Evolutionary conservation across 2,329 filamentous ascomycete species (phyloP).

Genomic region (Neonectria hederae): DNA sequence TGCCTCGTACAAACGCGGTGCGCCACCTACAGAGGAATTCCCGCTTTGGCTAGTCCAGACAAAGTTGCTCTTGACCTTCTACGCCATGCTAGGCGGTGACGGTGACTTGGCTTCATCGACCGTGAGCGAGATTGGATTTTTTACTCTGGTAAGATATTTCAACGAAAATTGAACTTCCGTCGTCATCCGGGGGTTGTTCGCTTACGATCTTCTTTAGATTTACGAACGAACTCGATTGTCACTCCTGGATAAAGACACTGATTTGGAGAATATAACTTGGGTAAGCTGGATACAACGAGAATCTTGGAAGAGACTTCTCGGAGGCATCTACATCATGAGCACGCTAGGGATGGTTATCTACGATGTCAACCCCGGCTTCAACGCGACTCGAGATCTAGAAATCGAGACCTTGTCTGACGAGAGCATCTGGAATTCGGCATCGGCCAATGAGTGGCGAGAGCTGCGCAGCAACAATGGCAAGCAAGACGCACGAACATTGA

Average conservation of each 20-base stretch:
- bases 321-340: conserved; percentile 15
- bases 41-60: conserved; percentile 24
- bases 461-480: not conserved
- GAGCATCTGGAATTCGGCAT: conserved; percentile 18
- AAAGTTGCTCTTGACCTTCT: conserved; percentile 22
- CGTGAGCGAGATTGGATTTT: conserved; percentile 24
- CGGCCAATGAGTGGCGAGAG: conserved; percentile 23
- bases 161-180: too few species aligned
- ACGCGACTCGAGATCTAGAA: conserved; percentile 22
- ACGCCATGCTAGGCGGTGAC: conserved; percentile 26
- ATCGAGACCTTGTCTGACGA: conserved; percentile 24
- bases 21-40: conserved; percentile 10
- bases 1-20: not conserved
- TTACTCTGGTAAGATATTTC: conserved; percentile 22
- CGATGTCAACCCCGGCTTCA: conserved; percentile 27
- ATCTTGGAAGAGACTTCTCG: conserved; percentile 25
- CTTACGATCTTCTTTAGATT: not conserved
- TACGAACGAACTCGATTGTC: not conserved
- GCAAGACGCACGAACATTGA: conserved; percentile 9
- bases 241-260: not conserved
- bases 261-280: conserved; percentile 12
- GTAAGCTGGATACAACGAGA: conserved; percentile 21
- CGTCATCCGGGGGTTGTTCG: not conserved
- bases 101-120: conserved; percentile 4
- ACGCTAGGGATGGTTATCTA: conserved; percentile 24